Base-by-base conservation (phyloP, 148 eudicot species). In the Fagopyrum tataricum region DNA sequence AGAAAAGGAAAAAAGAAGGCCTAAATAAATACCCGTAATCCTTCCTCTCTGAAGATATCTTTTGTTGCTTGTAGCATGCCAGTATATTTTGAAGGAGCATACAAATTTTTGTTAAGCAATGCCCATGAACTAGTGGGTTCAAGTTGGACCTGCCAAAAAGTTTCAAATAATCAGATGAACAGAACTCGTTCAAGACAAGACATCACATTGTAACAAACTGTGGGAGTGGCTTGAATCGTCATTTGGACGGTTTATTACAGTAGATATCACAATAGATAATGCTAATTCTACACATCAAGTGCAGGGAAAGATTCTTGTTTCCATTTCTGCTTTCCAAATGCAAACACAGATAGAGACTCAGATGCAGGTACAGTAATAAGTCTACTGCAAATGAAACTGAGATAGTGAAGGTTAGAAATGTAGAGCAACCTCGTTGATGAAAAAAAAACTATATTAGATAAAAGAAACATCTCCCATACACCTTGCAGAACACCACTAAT, bases 41-140 rank as follows among this genome's bases (percentile, higher is more conserved):
- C 99, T 90, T 95, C 99, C 80, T 95, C 99, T 84, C 87, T 87
- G 73, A 88, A 84, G 75, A 95, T 95, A 78, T 91, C 99, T 80
- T 91, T 95, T 23, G 89, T 75, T 75, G 99, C 99, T 78, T 95
- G 99, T n/a, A 88, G 55, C 92, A 95, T 95, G 77, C 99, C 88
- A 71, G 89, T 91, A 81, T 95, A 95, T 74, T 95, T 95, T 67
- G 99, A 90, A 48, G 80, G 80, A 51, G 76, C 80, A 78, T 78
- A 79, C 49, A 76, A 72, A 76, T 84, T 83, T 81, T 81, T 90
- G 49, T 75, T 86, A 73, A 82, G 90, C 81, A 90, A 83, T 42
- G 90, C 87, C 96, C 96, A 91, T 31, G 92, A 83, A 73, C 88
- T 84, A 51, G 97, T 91, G 62, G 99, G 99, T 82, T 95, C 99